These are phyloP conservation scores for Athelia sp. DNA, from an alignment of 1,284 basidiomycete species.

Conservation along the genomic window DNA sequence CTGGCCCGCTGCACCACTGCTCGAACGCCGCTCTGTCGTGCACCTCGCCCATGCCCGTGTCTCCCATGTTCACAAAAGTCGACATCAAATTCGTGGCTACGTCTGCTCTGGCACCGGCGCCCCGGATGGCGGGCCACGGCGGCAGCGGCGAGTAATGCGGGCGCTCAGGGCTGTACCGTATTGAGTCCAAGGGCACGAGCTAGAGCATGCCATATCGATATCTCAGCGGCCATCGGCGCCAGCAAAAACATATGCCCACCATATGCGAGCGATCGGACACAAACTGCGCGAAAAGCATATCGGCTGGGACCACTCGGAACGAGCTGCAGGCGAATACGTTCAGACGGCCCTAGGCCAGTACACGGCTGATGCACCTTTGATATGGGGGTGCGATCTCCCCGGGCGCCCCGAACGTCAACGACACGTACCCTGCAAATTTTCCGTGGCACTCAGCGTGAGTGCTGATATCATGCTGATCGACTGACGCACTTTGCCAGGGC, in stretches of 20 bases:
- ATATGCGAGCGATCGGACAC: slow-evolving; percentile 79
- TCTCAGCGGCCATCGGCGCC: no score
- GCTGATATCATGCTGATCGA: no score
- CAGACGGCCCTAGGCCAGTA: no score
- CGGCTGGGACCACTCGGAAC: slow-evolving; percentile 51
- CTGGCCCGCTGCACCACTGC: slow-evolving; percentile 17
- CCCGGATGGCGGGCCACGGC: slow-evolving; percentile 45
- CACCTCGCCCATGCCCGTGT: slow-evolving; percentile 33
- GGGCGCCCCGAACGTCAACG: slow-evolving; percentile 41
- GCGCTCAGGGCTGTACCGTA: slow-evolving; percentile 5
- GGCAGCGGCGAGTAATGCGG: slow-evolving; percentile 37
- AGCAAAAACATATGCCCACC: slow-evolving; percentile 32
- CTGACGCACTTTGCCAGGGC: slow-evolving; percentile 35
- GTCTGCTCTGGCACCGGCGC: slow-evolving; percentile 32
- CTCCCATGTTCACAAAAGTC: slow-evolving; percentile 56
- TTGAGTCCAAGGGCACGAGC: background rate
- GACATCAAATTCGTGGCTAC: slow-evolving; percentile 56
- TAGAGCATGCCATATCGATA: no score
- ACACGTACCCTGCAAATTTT: slow-evolving; percentile 57
- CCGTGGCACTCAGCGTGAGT: no score
- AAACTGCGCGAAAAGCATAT: slow-evolving; percentile 51
- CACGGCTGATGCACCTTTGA: slow-evolving; percentile 17
- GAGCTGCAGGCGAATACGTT: slow-evolving; percentile 23
- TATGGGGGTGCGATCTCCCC: slow-evolving; percentile 30
- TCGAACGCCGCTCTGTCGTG: slow-evolving; percentile 30